These are phyloP conservation scores for Fragaria vesca DNA, from an alignment of 306 rosid species.

Conservation along the genomic window DNA sequence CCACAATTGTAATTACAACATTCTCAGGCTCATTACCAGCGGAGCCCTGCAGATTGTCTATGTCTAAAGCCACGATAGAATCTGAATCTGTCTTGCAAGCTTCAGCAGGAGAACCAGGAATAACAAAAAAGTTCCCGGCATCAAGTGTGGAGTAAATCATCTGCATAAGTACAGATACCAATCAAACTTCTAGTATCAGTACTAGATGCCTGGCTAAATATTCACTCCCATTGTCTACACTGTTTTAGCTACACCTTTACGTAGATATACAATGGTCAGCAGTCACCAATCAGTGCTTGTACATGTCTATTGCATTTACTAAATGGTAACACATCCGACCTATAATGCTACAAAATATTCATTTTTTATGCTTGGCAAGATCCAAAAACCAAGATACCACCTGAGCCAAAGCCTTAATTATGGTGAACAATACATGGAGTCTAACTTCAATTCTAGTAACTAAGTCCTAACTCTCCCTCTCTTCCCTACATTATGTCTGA, in stretches of 20 bases:
- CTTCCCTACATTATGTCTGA: background rate
- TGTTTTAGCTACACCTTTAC: conserved; percentile 10
- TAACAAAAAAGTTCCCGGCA: conserved; percentile 78
- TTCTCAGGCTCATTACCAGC: conserved; percentile 69
- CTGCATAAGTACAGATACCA: conserved; percentile 49
- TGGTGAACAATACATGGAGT: background rate
- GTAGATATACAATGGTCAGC: conserved; percentile 2
- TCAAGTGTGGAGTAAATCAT: conserved; percentile 80
- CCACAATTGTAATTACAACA: conserved; percentile 70
- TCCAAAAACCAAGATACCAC: background rate
- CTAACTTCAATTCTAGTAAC: background rate
- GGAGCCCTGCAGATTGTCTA: conserved; percentile 45
- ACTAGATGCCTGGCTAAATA: background rate
- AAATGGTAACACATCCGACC: background rate
- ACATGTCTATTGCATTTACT: background rate
- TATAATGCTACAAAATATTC: background rate
- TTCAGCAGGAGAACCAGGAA: conserved; percentile 89
- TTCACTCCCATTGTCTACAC: conserved; percentile 9
- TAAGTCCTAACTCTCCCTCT: background rate
- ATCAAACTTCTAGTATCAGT: conserved; percentile 23
- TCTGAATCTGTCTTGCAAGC: conserved; percentile 66
- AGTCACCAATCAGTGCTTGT: background rate
- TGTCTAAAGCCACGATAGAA: conserved; percentile 40
- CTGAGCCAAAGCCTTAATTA: background rate
- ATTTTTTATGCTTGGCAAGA: background rate